phyloP scores from a whole-genome alignment of 2,329 filamentous ascomycete species.

The Aspergillus sp. region DNA sequence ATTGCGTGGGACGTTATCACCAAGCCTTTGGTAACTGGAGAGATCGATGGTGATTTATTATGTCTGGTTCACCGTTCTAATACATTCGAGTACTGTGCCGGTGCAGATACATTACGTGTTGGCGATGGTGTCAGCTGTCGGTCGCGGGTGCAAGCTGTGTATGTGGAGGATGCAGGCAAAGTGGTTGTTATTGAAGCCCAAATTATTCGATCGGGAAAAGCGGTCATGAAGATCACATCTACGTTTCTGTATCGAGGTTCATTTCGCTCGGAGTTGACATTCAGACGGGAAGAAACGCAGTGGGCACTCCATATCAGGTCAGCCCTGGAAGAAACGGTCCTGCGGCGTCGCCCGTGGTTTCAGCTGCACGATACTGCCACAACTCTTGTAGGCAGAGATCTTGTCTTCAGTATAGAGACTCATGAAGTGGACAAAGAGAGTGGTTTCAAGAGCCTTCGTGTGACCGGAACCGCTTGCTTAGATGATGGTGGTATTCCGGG shows the following conservation, averaged over 20 bases:
- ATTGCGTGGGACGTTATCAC: conserved; percentile 21
- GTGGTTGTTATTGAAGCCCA: conserved; percentile 14
- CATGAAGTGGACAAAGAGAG: conserved; percentile 3
- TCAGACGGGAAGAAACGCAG: conserved; percentile 6
- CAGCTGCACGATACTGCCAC: neutral
- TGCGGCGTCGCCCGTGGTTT: conserved; percentile 19
- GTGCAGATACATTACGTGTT: conserved; percentile 8
- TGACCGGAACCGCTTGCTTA: conserved; percentile 12
- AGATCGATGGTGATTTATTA: conserved; percentile 18
- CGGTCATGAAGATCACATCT: conserved; percentile 18
- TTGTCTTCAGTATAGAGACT: conserved; percentile 15
- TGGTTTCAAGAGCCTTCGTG: conserved; percentile 3
- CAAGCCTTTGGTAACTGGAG: conserved; percentile 10
- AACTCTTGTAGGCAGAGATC: conserved; percentile 12
- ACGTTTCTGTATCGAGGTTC: conserved; percentile 17
- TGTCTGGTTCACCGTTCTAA: conserved; percentile 21
- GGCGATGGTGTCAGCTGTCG: conserved; percentile 18
- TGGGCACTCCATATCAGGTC: conserved; percentile 11
- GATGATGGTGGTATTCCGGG: neutral
- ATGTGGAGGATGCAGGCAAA: conserved; percentile 15
- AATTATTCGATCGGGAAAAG: conserved; percentile 12
- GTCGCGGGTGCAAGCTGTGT: conserved; percentile 16
- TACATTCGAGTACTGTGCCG: conserved; percentile 13
- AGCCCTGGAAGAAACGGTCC: conserved; percentile 13
- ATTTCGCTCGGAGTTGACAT: neutral